Evolutionary conservation across 75 land plant genomes (phyloP).

Genomic region (Isoetes taiwanensis): DNA sequence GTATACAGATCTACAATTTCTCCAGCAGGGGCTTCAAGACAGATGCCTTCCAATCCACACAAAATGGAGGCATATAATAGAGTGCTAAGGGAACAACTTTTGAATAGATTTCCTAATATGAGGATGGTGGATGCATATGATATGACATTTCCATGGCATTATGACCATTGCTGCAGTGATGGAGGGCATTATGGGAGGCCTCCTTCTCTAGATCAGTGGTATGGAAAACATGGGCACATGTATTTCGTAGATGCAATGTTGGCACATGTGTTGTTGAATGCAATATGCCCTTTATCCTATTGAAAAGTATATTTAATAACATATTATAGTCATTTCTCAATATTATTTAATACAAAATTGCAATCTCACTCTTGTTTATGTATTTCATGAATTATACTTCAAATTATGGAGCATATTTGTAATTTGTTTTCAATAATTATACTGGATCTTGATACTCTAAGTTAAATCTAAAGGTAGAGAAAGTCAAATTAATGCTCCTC

Average conservation of each 20-base stretch:
- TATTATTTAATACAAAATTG: too few species aligned
- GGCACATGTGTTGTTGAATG: slow-evolving; percentile 15
- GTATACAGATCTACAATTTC: slow-evolving; percentile 9
- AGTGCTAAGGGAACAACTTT: neutral
- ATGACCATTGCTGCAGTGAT: slow-evolving; percentile 11
- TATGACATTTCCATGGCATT: slow-evolving; percentile 7
- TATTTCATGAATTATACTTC: too few species aligned
- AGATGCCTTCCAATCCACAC: slow-evolving; percentile 9
- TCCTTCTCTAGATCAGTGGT: too few species aligned
- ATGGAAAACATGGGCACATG: slow-evolving; percentile 61
- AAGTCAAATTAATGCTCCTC: too few species aligned
- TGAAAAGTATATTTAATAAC: too few species aligned
- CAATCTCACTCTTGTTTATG: too few species aligned
- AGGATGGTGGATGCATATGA: slow-evolving; percentile 8
- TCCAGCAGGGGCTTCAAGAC: slow-evolving; percentile 9
- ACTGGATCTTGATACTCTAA: too few species aligned
- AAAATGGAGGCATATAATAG: slow-evolving; percentile 10
- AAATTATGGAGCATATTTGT: too few species aligned
- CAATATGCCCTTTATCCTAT: slow-evolving; percentile 18
- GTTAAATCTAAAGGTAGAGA: too few species aligned
- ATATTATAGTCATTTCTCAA: too few species aligned
- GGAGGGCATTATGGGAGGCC: slow-evolving; percentile 16
- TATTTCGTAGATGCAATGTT: slow-evolving; percentile 19
- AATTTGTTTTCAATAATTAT: too few species aligned
- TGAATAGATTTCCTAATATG: neutral